Percentiles rank a stretch among this genome's conserved stretches.
phyloP scores from a whole-genome alignment of 2,329 filamentous ascomycete species.

The Sporothrix euskadiensis region DNA sequence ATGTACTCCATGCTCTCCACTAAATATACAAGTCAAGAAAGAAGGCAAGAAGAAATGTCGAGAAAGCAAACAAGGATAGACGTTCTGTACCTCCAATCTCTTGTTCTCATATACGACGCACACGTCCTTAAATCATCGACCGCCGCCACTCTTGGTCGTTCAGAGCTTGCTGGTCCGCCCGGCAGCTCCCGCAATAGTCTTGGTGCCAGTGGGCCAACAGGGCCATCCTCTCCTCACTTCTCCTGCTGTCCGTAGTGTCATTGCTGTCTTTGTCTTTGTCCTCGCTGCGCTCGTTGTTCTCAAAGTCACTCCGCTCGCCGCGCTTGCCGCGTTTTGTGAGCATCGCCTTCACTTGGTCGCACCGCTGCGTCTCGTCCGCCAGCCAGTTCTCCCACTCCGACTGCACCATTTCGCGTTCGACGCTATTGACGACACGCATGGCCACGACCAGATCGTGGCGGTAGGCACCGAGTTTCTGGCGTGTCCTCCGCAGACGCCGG shows the following conservation, averaged over 20 bases:
- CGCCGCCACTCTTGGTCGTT: conserved; percentile 26
- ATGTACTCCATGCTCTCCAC: not conserved
- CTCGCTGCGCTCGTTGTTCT: conserved; percentile 24
- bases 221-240: conserved; percentile 38
- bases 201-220: conserved; percentile 52
- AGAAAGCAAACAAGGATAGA: not conserved
- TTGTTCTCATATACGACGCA: not conserved
- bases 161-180: conserved; percentile 44
- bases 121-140: conserved; percentile 25
- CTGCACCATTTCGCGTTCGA: conserved; percentile 81
- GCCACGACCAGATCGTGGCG: conserved; percentile 89
- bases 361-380: conserved; percentile 72
- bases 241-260: not conserved
- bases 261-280: not conserved
- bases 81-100: not conserved
- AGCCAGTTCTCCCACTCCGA: conserved; percentile 96
- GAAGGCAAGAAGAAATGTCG: not conserved
- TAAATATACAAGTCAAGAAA: not conserved
- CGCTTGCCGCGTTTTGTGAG: conserved; percentile 38
- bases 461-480: conserved; percentile 79
- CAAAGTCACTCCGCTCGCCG: conserved; percentile 17
- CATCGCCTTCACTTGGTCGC: conserved; percentile 59
- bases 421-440: conserved; percentile 82
- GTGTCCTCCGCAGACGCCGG: conserved; percentile 71
- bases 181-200: conserved; percentile 59